Percentiles rank a stretch among this genome's conserved stretches.
Evolutionary conservation across 164 flowering plant species (phyloP).

Genomic region (Chimonanthus salicifolius): DNA sequence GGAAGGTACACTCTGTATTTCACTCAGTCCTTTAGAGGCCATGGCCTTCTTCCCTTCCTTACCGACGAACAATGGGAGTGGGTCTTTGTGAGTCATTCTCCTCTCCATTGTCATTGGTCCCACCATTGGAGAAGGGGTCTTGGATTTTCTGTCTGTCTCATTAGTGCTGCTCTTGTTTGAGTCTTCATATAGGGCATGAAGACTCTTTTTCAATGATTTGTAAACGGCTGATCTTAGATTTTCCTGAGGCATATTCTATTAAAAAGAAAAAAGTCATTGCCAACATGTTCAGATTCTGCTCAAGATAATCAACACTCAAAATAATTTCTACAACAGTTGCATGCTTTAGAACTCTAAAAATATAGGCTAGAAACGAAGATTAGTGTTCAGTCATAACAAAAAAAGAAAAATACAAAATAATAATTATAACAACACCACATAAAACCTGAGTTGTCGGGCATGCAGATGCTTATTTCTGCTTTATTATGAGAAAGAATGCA

Average conservation of each 20-base stretch:
- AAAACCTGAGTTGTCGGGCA: not conserved
- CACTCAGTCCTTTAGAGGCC: slow-evolving; percentile 15
- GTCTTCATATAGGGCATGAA: slow-evolving; percentile 57
- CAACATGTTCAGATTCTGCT: slow-evolving; percentile 27
- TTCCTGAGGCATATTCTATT: slow-evolving; percentile 70
- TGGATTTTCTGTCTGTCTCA: slow-evolving; percentile 51
- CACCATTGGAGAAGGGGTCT: slow-evolving; percentile 21
- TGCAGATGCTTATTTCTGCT: slow-evolving; percentile 2
- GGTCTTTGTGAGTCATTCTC: slow-evolving; percentile 18
- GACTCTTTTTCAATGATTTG: slow-evolving; percentile 40
- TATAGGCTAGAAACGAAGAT: slow-evolving; percentile 6
- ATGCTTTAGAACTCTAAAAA: slow-evolving; percentile 12
- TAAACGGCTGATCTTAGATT: slow-evolving; percentile 46
- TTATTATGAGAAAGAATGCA: not conserved
- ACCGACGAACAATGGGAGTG: slow-evolving; percentile 2
- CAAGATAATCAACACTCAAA: slow-evolving; percentile 3
- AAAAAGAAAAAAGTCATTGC: slow-evolving; percentile 19
- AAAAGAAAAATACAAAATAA: not conserved
- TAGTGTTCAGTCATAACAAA: slow-evolving; percentile 21
- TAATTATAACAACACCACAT: not conserved
- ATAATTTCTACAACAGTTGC: slow-evolving; percentile 11
- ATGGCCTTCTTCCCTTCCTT: slow-evolving; percentile 22
- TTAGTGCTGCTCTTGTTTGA: slow-evolving; percentile 62
- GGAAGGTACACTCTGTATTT: slow-evolving; percentile 25
- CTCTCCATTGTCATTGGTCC: slow-evolving; percentile 16